phyloP scores from a whole-genome alignment of 108 stramenopile species.

The Parietichytrium sp. region DNA sequence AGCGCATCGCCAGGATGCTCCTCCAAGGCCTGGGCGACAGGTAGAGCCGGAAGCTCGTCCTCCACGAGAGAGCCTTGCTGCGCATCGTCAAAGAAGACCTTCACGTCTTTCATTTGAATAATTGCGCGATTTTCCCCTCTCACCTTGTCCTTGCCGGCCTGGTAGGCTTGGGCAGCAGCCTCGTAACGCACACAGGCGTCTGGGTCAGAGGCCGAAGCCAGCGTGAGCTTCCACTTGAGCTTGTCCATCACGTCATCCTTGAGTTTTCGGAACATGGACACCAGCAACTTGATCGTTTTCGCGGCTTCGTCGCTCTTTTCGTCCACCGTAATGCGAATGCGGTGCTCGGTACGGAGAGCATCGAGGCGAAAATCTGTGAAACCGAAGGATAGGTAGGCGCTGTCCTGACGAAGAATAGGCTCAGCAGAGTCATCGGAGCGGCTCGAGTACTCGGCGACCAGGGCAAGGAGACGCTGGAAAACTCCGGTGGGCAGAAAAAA shows the following conservation, averaged over 20 bases:
- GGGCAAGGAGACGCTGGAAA: neutral
- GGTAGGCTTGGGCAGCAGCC: neutral
- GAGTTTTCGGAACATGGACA: constrained; percentile 8
- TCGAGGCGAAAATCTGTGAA: constrained; percentile 12
- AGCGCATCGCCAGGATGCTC: too few species aligned
- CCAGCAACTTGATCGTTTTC: neutral
- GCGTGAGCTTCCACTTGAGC: constrained; percentile 15
- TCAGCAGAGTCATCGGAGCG: neutral
- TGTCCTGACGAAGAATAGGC: neutral
- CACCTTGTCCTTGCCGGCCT: neutral
- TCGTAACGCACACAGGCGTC: neutral
- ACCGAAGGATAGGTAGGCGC: constrained; percentile 1
- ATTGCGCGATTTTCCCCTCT: neutral
- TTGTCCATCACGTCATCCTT: constrained; percentile 23
- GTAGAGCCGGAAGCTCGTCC: too few species aligned
- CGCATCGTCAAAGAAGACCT: neutral
- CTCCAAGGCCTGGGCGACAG: too few species aligned
- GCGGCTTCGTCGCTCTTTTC: neutral
- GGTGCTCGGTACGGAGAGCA: neutral
- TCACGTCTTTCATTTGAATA: neutral
- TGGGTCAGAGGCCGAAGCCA: neutral
- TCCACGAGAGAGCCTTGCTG: neutral
- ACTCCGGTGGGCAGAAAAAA: constrained; percentile 10
- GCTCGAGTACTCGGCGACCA: neutral
- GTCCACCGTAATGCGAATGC: neutral